Base-by-base conservation (phyloP, 1,139 yeast genomes). In the Kodamaea alishanica region DNA sequence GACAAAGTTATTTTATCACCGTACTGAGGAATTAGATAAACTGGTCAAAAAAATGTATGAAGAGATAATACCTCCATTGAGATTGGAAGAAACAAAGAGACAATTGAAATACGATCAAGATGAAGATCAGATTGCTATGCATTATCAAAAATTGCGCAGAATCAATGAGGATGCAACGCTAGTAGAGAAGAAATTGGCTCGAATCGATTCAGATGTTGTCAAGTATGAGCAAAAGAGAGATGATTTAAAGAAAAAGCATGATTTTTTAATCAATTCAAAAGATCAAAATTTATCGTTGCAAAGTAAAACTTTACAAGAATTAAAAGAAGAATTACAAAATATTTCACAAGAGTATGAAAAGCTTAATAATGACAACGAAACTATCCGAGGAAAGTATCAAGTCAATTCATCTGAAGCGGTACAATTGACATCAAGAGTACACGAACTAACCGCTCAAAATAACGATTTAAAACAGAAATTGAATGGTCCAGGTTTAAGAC, bases 331-430 rank as follows among this genome's bases (percentile, higher is more conserved):
- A 43, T 46, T 67, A n/a, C 40, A 36, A 1, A 50, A 45, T 4
- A 50, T 71, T 20, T 49, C 50, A 9, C 45, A 43, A 2, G 72
- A 54, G 40, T 60, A 61, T 38, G 50, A 52, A 1, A 54, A 54
- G 26, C 50, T 66, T 23, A 50, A 51, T 6, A 48, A 47, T 3
- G 69, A 63, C 35, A 68, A 70, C 42, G 82, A 77, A 26, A 37
- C 47, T 0, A 51, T 72, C 6, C 61, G 88, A 42, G 47, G 47
- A 2, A 53, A 67, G 33, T 83, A 83, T 51, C 89, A 81, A 55
- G 49, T 54, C 6, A 61, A 62, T 25, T 80, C 87, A 0, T 61
- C 79, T 0, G 61, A 59, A 12, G 88, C 88, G 0, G 84, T 81
- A 1, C 77, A 73, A 33, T 51, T 65, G 26, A 70, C 84, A 0